Conservation (phyloP, 805 yeast genomes). For the Ogataea pilisensis region DNA sequence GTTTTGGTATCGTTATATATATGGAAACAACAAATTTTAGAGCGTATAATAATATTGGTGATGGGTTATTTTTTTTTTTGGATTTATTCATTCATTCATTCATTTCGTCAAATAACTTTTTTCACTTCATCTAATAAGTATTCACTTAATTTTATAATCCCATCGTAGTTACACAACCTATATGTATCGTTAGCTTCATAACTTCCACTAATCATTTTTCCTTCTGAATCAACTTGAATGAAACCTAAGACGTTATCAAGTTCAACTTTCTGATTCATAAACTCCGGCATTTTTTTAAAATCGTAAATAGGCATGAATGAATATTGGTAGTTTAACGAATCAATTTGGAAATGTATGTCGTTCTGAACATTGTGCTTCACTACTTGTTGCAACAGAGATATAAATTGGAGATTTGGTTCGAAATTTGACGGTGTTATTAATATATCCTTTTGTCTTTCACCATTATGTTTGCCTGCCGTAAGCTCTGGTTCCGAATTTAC, state of each 20-base stretch:
- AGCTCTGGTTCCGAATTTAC: too few relatives aligned
- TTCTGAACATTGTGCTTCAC: slow-evolving; percentile 26
- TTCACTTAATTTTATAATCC: slow-evolving; percentile 51
- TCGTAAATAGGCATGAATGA: slow-evolving; percentile 70
- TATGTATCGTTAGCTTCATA: slow-evolving; percentile 61
- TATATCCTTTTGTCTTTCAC: too few relatives aligned
- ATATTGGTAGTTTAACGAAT: slow-evolving; percentile 48
- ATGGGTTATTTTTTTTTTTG: background rate
- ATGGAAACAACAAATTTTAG: too few relatives aligned
- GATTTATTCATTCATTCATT: background rate
- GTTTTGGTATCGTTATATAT: too few relatives aligned
- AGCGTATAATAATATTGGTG: background rate
- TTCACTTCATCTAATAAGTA: slow-evolving; percentile 38
- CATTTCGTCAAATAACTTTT: slow-evolving; percentile 7
- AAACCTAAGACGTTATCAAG: slow-evolving; percentile 70
- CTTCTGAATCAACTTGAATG: slow-evolving; percentile 52
- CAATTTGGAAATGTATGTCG: slow-evolving; percentile 53
- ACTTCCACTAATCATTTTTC: slow-evolving; percentile 49
- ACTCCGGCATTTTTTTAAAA: slow-evolving; percentile 57
- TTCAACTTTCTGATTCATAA: slow-evolving; percentile 54
- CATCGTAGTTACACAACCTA: slow-evolving; percentile 45
- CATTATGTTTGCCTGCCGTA: too few relatives aligned
- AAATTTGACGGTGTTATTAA: slow-evolving; percentile 22
- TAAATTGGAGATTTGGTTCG: slow-evolving; percentile 24
- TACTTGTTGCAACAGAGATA: slow-evolving; percentile 19